Conservation (phyloP, 495 filamentous ascomycete genomes). For the Penicillium cataractarum region DNA sequence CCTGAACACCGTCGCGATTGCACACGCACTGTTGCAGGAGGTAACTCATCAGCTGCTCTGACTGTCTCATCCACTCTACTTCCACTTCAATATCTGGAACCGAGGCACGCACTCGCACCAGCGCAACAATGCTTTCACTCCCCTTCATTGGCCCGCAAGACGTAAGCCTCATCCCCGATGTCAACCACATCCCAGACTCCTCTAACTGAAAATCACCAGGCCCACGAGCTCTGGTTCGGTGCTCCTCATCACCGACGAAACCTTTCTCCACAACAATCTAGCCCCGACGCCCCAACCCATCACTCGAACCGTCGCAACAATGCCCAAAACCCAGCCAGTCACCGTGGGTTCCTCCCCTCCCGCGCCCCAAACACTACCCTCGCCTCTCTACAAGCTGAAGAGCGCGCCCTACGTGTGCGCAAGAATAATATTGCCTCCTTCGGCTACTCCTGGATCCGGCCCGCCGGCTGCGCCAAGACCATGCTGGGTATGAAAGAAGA, state of each 20-base stretch:
- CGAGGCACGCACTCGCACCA: neutral
- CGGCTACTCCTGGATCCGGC: constrained; percentile 77
- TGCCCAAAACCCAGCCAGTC: constrained; percentile 25
- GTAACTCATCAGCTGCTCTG: neutral
- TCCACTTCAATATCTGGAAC: neutral
- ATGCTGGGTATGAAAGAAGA: constrained; percentile 78
- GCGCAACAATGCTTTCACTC: constrained; percentile 65
- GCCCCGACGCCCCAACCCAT: constrained; percentile 24
- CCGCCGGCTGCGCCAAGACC: constrained; percentile 75
- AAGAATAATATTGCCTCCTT: constrained; percentile 74
- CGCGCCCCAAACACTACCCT: constrained; percentile 46
- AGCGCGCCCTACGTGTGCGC: constrained; percentile 66
- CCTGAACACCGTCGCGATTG: too few relatives aligned
- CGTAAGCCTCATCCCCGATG: constrained; percentile 48
- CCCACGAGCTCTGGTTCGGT: constrained; percentile 72
- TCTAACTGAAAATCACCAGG: constrained; percentile 41
- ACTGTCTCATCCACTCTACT: neutral
- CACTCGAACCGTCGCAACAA: constrained; percentile 33
- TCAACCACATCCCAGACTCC: neutral
- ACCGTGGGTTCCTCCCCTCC: constrained; percentile 34
- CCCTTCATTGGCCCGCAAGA: constrained; percentile 72
- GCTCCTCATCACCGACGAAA: constrained; percentile 52
- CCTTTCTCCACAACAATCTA: constrained; percentile 26
- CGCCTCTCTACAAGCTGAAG: constrained; percentile 66
- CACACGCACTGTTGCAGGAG: too few relatives aligned